phyloP scores from a whole-genome alignment of 73 alveolate species.

The Paramecium sonneborni region DNA sequence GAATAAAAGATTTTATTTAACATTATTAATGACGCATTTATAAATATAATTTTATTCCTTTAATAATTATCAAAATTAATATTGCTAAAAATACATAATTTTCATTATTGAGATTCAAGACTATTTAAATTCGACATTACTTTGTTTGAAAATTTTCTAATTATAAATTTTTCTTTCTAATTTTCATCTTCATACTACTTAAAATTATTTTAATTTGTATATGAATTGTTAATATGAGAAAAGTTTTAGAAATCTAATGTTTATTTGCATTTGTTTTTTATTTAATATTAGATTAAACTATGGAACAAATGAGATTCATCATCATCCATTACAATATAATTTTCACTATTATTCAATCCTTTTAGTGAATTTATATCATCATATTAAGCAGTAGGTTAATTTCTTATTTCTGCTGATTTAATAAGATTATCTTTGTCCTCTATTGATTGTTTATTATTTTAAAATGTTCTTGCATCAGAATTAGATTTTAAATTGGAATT shows the following conservation, averaged over 20 bases:
- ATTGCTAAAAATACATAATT: not conserved
- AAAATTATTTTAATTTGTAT: not conserved
- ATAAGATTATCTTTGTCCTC: not conserved
- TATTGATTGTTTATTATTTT: not conserved
- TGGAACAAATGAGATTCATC: not conserved
- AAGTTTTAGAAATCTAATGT: not conserved
- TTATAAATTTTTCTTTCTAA: not conserved
- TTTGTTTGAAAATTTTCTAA: not conserved
- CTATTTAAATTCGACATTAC: not conserved
- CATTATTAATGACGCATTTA: not conserved
- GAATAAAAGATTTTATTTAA: not conserved
- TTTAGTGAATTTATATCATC: not conserved
- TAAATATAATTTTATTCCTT: not conserved
- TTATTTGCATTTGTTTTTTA: not conserved
- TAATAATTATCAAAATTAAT: not conserved
- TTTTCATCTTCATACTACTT: not conserved
- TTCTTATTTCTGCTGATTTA: not conserved
- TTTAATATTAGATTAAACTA: not conserved
- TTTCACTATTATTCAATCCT: not conserved
- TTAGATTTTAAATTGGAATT: not conserved
- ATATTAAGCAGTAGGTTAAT: not conserved
- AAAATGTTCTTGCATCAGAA: not conserved
- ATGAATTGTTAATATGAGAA: not conserved
- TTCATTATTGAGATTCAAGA: not conserved
- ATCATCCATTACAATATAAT: not conserved